These are phyloP conservation scores for Colletotrichum sidae DNA, from an alignment of 2,329 filamentous ascomycete species.

Conservation along the genomic window DNA sequence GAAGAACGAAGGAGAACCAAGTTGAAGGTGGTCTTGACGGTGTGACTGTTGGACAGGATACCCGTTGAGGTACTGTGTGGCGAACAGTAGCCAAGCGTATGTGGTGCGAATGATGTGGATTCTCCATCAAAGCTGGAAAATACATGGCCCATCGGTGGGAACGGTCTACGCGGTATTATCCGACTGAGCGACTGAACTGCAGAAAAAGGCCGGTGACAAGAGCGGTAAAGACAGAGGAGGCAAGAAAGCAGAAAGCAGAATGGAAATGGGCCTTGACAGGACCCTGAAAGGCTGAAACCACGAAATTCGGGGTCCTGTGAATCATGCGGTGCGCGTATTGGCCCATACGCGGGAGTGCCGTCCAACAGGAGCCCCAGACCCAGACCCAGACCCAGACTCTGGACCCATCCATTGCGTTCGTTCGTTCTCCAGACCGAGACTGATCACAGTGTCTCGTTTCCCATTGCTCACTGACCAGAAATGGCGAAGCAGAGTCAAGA, in stretches of 20 bases:
- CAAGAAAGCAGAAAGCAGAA: neutral
- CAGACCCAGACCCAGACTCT: conserved; percentile 2
- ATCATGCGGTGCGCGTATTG: conserved; percentile 31
- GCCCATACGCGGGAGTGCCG: conserved; percentile 10
- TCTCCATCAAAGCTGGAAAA: neutral
- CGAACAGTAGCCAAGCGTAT: no score
- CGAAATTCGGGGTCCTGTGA: conserved; percentile 18
- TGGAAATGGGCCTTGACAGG: conserved; percentile 13
- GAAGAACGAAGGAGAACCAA: no score
- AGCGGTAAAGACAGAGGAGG: conserved; percentile 3
- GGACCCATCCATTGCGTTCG: neutral
- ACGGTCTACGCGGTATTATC: neutral
- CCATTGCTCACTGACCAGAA: no score
- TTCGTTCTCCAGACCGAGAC: neutral
- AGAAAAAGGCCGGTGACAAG: neutral
- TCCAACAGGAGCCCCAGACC: no score
- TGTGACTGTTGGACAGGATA: no score
- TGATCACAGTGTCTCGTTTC: neutral
- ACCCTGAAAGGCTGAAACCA: conserved; percentile 36
- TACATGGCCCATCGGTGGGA: neutral
- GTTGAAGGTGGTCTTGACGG: no score
- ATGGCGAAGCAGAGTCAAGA: conserved; percentile 26
- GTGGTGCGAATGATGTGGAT: no score
- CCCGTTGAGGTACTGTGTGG: no score
- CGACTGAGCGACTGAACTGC: no score